Base-by-base conservation (phyloP, 352 stramenopile species). In the Globisporangium rhizosaccharum region DNA sequence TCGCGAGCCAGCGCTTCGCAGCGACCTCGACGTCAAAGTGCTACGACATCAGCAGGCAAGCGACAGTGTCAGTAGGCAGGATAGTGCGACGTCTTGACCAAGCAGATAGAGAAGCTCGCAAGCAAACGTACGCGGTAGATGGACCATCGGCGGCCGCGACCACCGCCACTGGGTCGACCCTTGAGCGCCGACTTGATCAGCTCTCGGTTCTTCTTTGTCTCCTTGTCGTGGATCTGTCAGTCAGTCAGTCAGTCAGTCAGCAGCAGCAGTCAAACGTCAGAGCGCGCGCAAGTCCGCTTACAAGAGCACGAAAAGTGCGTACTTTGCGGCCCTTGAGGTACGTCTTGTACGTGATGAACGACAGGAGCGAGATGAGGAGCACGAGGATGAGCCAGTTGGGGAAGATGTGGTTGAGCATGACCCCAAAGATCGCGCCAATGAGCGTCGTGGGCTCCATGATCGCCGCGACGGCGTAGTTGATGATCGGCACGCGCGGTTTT, bases 381-480 rank as follows among this genome's bases (percentile, higher is more conserved):
- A 86, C 59, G 58, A 92, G 62, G 47, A 94, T 92, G 51, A 92
- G 68, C 85, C 85, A 94, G 63, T 90, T 81, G 10, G 85, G 85
- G 52, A 94, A 80, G 45, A 89, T 66, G 56, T 87, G 76, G 63
- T 94, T 94, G 67, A 89, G 72, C 80, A 92, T 88, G 18, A 94
- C 85, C 36, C 82, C 85, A 33, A 91, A 88, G 64, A 92, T 79
- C 51, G 82, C 62, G 41, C 85, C 85, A 37, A 92, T 82, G 14
- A 94, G 71, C 42, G 85, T 91, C 65, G 96, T 83, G 2, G 96
- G 97, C 79, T 99, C 96, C 96, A 99, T 99, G n/a, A 98, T 91
- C 3, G 98, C 67, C n/a, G 98, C 95, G n/a, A 99, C 76, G 60
- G 98, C 92, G 87, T 97, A 99, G 79, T 98, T 96, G 44, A 99